Evolutionary conservation across 1,284 basidiomycete species (phyloP), one percentile per base, ranked within the genome.

Genomic region (Naganishia albida): DNA sequence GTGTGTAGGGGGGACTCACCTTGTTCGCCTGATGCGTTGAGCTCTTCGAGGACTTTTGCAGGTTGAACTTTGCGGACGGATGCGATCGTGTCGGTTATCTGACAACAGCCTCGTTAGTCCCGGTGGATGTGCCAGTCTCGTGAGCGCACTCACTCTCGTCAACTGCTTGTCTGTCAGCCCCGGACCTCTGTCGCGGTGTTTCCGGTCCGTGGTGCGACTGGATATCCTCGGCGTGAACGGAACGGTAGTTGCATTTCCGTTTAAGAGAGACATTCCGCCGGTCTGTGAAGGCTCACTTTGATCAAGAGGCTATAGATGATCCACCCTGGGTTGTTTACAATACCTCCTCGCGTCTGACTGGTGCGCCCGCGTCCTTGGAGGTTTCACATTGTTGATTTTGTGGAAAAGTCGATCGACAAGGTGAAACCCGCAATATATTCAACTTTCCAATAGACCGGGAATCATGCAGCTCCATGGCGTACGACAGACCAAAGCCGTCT

Each of bases 211-310:
- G 15, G 68, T 62, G 38, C 72, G 66, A 63, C 72, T 69, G 10
- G 71, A 66, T 7, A 75, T 74, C 52, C 71, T 71, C 48, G 76
- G 76, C 1, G 76, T 77, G 65, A 77, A 77, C 0, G 76, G 76
- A 0, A 77, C 74, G 0, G 75, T 76, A 8, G 74, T 72, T 18
- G 68, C 68, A 25, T 71, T 72, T 18, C 71, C 67, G 15, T 67
- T 64, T 28, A 70, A 60, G 12, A 44, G 25, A 6, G 53, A 53
- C 60, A 56, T 51, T 23, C 7, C 34, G 25, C 10, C 18, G 25
- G 23, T 30, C 54, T 1, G 26, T 2, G 20, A 8, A 44, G 23
- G 40, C 13, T n/a, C n/a, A n/a, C n/a, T n/a, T n/a, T n/a, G n/a
- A n/a, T n/a, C n/a, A n/a, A n/a, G n/a, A n/a, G n/a, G n/a, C n/a